Conservation (phyloP, 2,329 filamentous ascomycete species). For the Sporothrix variecibatus region DNA sequence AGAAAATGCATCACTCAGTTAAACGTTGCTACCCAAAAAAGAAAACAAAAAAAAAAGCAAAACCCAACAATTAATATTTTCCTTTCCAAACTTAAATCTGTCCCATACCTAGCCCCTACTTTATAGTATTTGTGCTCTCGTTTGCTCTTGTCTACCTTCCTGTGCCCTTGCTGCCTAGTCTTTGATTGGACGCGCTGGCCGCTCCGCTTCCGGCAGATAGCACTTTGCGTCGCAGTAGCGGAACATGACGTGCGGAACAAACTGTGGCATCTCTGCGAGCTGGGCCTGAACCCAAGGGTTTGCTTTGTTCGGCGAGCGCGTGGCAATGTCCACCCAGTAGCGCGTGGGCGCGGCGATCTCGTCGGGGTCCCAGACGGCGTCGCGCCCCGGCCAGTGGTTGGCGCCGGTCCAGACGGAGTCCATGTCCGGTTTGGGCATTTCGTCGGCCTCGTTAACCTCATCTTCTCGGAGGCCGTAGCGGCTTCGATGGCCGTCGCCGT, state of each 20-base stretch:
- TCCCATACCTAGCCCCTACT: too few species aligned
- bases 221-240: not conserved
- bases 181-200: not conserved
- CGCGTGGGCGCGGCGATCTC: not conserved
- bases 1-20: too few species aligned
- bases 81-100: too few species aligned
- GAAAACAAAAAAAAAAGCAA: too few species aligned
- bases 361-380: not conserved
- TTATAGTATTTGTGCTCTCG: too few species aligned
- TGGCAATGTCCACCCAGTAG: not conserved
- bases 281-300: not conserved
- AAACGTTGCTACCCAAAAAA: too few species aligned
- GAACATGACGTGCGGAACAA: not conserved
- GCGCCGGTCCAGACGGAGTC: not conserved
- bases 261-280: not conserved
- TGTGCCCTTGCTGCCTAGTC: not conserved
- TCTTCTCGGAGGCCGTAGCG: not conserved
- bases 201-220: not conserved
- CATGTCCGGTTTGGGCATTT: not conserved
- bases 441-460: not conserved
- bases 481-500: not conserved
- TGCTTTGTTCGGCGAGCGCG: not conserved
- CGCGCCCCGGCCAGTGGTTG: not conserved
- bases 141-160: too few species aligned
- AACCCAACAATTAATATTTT: too few species aligned